Evolutionary conservation across 192 early-diverging fungal genomes (phyloP).

Genomic region (Backusella circina): DNA sequence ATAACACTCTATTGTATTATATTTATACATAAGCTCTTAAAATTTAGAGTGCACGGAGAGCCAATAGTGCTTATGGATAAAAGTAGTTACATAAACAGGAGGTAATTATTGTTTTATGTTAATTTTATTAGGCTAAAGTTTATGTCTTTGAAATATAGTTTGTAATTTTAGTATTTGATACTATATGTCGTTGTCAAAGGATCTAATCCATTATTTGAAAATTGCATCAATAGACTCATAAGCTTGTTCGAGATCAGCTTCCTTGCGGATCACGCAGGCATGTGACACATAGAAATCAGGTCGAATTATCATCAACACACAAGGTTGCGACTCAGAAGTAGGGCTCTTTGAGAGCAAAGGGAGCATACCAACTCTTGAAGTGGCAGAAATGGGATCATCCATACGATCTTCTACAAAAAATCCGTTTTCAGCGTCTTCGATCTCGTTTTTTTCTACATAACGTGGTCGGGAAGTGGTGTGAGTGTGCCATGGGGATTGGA

Average conservation of each 20-base stretch:
- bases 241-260: background rate
- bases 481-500: background rate
- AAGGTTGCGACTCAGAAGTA: background rate
- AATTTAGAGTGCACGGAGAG: no score
- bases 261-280: background rate
- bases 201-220: background rate
- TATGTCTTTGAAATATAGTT: no score
- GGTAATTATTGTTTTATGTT: no score
- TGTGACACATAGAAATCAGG: conserved; percentile 27
- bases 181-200: background rate
- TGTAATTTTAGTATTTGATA: no score
- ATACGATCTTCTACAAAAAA: background rate
- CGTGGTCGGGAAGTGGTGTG: background rate
- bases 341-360: background rate
- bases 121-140: no score
- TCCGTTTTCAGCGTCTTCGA: background rate
- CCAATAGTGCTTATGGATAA: no score
- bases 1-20: no score
- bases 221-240: background rate
- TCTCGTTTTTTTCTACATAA: background rate
- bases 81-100: no score
- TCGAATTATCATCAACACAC: conserved; percentile 16
- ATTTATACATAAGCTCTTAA: no score
- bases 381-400: background rate
- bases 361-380: background rate